phyloP scores from a whole-genome alignment of 345 rosid species.

The Eucalyptus virginea region DNA sequence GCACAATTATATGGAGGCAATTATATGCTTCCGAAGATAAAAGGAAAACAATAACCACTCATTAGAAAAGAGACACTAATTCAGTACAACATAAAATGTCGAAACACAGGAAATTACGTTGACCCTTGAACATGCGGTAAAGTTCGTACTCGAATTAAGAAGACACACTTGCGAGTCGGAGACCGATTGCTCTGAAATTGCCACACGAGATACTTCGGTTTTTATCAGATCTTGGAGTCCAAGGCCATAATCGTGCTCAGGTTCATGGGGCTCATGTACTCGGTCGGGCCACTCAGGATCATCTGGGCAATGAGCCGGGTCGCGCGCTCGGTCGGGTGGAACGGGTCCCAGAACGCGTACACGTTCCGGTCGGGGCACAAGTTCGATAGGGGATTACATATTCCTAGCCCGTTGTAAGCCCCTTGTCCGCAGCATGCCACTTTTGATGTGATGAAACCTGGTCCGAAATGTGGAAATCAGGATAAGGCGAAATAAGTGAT shows the following conservation, averaged over 20 bases:
- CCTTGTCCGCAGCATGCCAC: constrained; percentile 51
- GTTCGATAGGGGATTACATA: constrained; percentile 20
- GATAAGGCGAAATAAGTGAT: neutral
- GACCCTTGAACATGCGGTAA: neutral
- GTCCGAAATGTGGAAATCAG: neutral
- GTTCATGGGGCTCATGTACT: constrained; percentile 38
- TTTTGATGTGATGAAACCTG: constrained; percentile 36
- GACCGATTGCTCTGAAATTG: neutral
- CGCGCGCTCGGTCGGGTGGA: constrained; percentile 36
- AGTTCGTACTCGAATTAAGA: neutral
- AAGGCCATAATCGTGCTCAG: constrained; percentile 35
- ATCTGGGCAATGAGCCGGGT: constrained; percentile 9
- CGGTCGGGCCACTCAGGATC: constrained; percentile 8
- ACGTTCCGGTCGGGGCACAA: constrained; percentile 30
- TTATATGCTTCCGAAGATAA: neutral
- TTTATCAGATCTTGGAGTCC: constrained; percentile 7
- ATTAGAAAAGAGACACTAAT: neutral
- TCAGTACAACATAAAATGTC: neutral
- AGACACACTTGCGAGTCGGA: neutral
- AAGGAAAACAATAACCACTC: neutral
- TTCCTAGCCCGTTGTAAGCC: constrained; percentile 31
- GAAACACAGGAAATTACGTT: neutral
- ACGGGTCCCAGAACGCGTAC: constrained; percentile 39
- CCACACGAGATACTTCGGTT: neutral
- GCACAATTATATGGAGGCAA: neutral